Conservation (phyloP, 2,329 filamentous ascomycete genomes). For the Zymoseptoria passerinii region DNA sequence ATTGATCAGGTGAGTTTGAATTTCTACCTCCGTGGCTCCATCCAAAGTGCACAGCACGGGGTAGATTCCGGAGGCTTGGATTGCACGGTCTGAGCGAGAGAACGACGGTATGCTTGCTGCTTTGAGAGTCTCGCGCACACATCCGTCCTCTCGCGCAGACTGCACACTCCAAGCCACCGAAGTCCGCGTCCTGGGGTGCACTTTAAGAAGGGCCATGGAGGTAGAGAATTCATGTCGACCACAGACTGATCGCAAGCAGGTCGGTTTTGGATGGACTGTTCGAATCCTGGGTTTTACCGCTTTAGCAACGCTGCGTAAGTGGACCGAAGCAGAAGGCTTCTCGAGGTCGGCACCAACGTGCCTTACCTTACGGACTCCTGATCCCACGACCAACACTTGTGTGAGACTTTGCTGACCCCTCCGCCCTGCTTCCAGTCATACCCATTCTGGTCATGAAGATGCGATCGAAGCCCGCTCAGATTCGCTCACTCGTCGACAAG, state of each 20-base stretch:
- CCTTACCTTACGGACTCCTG: not conserved
- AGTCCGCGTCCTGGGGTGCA: not conserved
- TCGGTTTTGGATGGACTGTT: conserved; percentile 27
- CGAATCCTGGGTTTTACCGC: conserved; percentile 29
- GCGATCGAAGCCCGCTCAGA: conserved; percentile 31
- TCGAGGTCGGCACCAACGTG: no score
- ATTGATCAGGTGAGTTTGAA: conserved; percentile 9
- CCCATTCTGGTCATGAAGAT: conserved; percentile 27
- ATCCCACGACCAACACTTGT: not conserved
- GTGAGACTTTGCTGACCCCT: not conserved
- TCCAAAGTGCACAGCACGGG: no score
- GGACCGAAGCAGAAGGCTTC: not conserved
- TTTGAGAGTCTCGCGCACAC: no score
- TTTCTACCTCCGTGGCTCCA: not conserved
- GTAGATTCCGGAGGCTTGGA: no score
- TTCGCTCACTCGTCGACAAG: conserved; percentile 33
- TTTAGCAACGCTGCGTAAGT: conserved; percentile 19
- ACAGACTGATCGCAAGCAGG: not conserved
- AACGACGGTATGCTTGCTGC: no score
- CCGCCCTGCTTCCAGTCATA: conserved; percentile 9
- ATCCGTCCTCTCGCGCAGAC: no score
- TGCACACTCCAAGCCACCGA: no score
- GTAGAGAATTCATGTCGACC: not conserved
- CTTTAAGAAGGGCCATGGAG: not conserved
- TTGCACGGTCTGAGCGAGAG: no score